phyloP scores from a whole-genome alignment of 1,139 yeast species.

The Sugiyamaella pinicola region DNA sequence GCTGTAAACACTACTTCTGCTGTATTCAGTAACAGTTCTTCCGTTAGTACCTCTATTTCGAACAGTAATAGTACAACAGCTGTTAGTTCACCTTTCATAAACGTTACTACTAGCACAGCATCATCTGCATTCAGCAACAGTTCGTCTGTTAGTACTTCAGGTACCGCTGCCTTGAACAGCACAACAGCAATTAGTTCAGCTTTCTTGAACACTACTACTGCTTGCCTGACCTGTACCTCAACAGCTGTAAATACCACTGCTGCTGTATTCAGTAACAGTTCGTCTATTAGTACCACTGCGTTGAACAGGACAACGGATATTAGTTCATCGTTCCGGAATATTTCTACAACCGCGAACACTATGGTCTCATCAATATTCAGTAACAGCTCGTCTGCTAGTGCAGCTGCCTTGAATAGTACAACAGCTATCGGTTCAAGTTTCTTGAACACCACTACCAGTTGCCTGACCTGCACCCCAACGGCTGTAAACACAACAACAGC shows the following conservation, averaged over 20 bases:
- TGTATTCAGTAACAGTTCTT: too few species aligned
- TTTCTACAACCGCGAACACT: too few species aligned
- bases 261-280: background rate
- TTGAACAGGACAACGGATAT: background rate
- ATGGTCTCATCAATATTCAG: background rate
- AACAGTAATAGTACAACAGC: background rate
- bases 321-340: background rate
- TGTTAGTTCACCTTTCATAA: background rate
- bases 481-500: background rate
- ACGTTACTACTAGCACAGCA: background rate
- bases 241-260: background rate
- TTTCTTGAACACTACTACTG: background rate
- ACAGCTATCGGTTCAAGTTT: background rate
- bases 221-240: background rate
- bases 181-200: background rate
- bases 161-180: background rate
- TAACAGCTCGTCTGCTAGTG: background rate
- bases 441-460: background rate
- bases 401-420: background rate
- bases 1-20: too few species aligned
- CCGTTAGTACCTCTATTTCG: background rate
- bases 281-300: background rate
- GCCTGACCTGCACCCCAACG: background rate
- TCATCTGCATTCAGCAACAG: slow-evolving; percentile 6
- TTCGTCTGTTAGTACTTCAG: background rate